Evolutionary conservation across 306 rosid species (phyloP), one percentile per base, ranked within the genome.

Genomic region (Nissolia schottii): DNA sequence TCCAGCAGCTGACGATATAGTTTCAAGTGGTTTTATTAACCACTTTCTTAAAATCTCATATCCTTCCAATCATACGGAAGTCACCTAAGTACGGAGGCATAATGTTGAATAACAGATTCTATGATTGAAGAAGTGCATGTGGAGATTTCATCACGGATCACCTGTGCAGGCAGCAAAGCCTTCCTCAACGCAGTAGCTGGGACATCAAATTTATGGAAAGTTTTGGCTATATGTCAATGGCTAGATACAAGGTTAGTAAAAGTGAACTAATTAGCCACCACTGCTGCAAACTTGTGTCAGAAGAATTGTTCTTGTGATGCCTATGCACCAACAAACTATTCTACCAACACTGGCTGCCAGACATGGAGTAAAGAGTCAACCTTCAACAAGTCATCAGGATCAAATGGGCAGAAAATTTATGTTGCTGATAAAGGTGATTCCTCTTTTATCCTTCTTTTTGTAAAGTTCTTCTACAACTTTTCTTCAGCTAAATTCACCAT

Each of bases 281-380:
- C 6, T 80, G 80, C 48, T 80, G 84, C 34, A 64, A 74, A 54
- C 11, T 12, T 68, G 41, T 80, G 84, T 29, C 7, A 31, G 77
- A 68, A 53, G n/a, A 80, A 74, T 34, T 80, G 84, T 53, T 67
- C 77, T 1, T 80, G 80, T 43, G 46, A 18, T 0, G 83, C 83
- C 0, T n/a, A n/a, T n/a, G n/a, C 76, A 0, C 43, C 59, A 2
- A 1, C 4, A 10, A 29, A 79, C 32, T 28, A 12, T 4, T n/a
- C 4, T n/a, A 54, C 53, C 28, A 53, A 53, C 5, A 80, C 68
- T 3, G 84, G 80, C 8, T 80, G 83, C 35, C 71, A 67, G n/a
- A n/a, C n/a, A n/a, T n/a, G 83, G 83, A 3, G 53, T 35, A 28
- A 57, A 73, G 79, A 79, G 27, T 28, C 41, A 18, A 48, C 34